These are phyloP conservation scores for Passiflora organensis DNA, from an alignment of 345 rosid genomes.

Conservation along the genomic window DNA sequence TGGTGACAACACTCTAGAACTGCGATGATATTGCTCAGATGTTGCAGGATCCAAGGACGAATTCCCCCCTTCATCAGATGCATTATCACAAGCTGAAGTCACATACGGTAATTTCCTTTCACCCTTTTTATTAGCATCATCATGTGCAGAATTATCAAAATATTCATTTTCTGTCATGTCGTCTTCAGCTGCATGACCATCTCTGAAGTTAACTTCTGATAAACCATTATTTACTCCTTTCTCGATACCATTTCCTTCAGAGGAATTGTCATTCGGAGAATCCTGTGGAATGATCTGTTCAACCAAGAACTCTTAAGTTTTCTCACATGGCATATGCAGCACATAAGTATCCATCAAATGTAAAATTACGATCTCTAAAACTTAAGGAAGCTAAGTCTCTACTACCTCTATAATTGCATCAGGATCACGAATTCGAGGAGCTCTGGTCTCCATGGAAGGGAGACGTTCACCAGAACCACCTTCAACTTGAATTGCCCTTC, in stretches of 20 bases:
- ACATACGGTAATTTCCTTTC: constrained; percentile 24
- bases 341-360: constrained; percentile 8
- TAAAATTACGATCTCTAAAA: constrained; percentile 8
- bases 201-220: constrained; percentile 34
- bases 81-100: constrained; percentile 33
- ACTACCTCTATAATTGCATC: constrained; percentile 67
- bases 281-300: constrained; percentile 82
- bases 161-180: constrained; percentile 29
- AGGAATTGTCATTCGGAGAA: constrained; percentile 47
- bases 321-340: constrained; percentile 13
- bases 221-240: constrained; percentile 34
- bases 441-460: constrained; percentile 43
- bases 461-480: constrained; percentile 41
- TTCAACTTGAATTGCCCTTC: constrained; percentile 61
- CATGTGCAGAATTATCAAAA: constrained; percentile 32
- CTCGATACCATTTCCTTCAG: constrained; percentile 35
- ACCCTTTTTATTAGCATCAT: constrained; percentile 25
- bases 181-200: constrained; percentile 34
- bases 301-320: constrained; percentile 31
- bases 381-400: constrained; percentile 3
- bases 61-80: constrained; percentile 40
- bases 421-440: constrained; percentile 38
- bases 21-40: constrained; percentile 25
- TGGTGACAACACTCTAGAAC: constrained; percentile 30
- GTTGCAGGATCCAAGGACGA: constrained; percentile 27